Evolutionary conservation across 202 grass and related monocot genomes (phyloP).

Genomic region (Alloteropsis angusta): DNA sequence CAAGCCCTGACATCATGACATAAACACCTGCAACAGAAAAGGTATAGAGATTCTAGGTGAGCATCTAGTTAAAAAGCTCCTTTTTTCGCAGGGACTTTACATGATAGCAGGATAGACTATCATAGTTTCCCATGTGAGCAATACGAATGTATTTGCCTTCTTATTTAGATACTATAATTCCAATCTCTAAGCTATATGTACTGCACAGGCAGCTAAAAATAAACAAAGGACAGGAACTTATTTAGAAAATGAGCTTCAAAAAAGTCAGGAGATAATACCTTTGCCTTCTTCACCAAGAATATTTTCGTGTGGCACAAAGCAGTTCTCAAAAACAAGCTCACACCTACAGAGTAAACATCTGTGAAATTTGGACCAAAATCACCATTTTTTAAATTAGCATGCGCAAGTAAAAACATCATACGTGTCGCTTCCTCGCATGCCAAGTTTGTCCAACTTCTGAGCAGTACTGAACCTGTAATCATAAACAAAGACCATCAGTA

Average conservation of each 20-base stretch:
- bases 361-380: neutral
- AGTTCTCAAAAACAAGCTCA: constrained; percentile 98
- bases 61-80: neutral
- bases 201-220: neutral
- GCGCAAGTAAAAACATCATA: constrained; percentile 39
- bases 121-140: neutral
- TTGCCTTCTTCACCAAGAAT: constrained; percentile 82
- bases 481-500: neutral
- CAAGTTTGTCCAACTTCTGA: constrained; percentile 95
- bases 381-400: neutral
- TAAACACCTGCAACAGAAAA: constrained; percentile 68
- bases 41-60: neutral
- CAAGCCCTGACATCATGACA: constrained; percentile 98
- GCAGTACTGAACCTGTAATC: constrained; percentile 84
- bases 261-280: constrained; percentile 39
- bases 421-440: constrained; percentile 97
- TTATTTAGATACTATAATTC: neutral
- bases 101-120: neutral
- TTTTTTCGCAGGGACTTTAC: neutral
- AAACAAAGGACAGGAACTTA: constrained; percentile 10
- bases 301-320: constrained; percentile 91
- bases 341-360: constrained; percentile 49
- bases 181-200: neutral
- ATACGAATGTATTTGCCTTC: neutral
- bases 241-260: constrained; percentile 19